These are phyloP conservation scores for Malbranchea cinnamomea DNA, from an alignment of 2,329 filamentous ascomycete genomes.

Conservation along the genomic window DNA sequence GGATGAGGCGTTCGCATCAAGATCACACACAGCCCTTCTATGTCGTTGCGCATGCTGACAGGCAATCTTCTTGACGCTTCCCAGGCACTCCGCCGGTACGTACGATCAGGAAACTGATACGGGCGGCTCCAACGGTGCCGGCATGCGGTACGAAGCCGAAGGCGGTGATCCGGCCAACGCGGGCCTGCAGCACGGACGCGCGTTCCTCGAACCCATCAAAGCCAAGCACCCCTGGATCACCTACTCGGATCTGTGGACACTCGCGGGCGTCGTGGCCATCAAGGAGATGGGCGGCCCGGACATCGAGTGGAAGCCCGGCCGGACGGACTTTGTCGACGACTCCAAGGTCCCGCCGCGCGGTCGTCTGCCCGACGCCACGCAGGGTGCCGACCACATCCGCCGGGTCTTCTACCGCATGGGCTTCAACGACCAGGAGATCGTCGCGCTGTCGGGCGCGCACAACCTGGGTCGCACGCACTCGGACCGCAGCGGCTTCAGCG, in stretches of 20 bases:
- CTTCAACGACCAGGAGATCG: constrained; percentile 46
- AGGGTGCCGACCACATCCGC: constrained; percentile 40
- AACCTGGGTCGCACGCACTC: constrained; percentile 41
- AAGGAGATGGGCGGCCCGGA: constrained; percentile 45
- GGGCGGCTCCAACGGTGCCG: constrained; percentile 49
- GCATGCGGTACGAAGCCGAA: constrained; percentile 51
- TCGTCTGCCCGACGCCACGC: constrained; percentile 39
- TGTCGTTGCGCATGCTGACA: constrained; percentile 1
- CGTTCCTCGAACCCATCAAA: constrained; percentile 50
- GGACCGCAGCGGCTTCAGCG: constrained; percentile 42
- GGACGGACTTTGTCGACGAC: constrained; percentile 49
- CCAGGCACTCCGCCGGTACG: constrained; percentile 48
- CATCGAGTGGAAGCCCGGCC: constrained; percentile 41
- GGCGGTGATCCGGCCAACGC: constrained; percentile 51
- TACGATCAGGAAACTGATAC: constrained; percentile 45
- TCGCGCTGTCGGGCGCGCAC: constrained; percentile 41
- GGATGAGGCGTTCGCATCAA: too few relatives aligned
- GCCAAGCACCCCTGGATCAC: constrained; percentile 46
- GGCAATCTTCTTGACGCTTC: constrained; percentile 2
- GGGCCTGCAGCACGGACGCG: constrained; percentile 47
- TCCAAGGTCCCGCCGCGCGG: constrained; percentile 44
- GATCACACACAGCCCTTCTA: background rate
- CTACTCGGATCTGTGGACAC: constrained; percentile 51
- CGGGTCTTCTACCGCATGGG: constrained; percentile 46
- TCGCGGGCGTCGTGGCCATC: constrained; percentile 45